phyloP scores from a whole-genome alignment of 768 basidiomycete genomes.

The Pilatotrama ljubarskyi region DNA sequence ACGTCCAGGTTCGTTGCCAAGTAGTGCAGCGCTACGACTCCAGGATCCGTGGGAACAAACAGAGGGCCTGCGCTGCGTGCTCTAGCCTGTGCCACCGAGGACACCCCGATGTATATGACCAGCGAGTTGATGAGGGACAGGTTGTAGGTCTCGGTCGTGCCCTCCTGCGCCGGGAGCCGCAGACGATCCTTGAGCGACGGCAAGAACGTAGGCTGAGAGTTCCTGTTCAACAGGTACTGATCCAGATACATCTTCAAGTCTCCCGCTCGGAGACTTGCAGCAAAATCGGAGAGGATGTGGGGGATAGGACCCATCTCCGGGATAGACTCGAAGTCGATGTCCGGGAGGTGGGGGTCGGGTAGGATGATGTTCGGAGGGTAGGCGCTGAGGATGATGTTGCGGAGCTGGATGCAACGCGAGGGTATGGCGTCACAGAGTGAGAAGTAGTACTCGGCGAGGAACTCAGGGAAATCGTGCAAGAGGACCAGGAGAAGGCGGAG shows the following conservation, averaged over 20 bases:
- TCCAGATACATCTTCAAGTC: constrained; percentile 83
- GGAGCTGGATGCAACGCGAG: constrained; percentile 88
- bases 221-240: constrained; percentile 79
- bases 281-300: constrained; percentile 88
- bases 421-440: constrained; percentile 94
- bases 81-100: constrained; percentile 87
- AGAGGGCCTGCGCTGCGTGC: constrained; percentile 78
- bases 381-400: constrained; percentile 94
- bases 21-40: constrained; percentile 82
- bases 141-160: constrained; percentile 70
- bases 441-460: constrained; percentile 96
- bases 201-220: constrained; percentile 62
- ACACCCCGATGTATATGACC: constrained; percentile 95
- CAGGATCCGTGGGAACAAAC: constrained; percentile 81
- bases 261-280: constrained; percentile 73
- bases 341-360: constrained; percentile 84
- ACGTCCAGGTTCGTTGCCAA: constrained; percentile 82
- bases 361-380: constrained; percentile 82
- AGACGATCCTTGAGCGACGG: constrained; percentile 80
- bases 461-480: constrained; percentile 98
- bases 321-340: constrained; percentile 69
- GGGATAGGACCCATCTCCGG: constrained; percentile 94
- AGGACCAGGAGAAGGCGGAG: constrained; percentile 90
- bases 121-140: constrained; percentile 88
- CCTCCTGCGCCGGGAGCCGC: constrained; percentile 49